Base-by-base conservation (phyloP, 2,329 filamentous ascomycete genomes). In the Colletotrichum australisinense region DNA sequence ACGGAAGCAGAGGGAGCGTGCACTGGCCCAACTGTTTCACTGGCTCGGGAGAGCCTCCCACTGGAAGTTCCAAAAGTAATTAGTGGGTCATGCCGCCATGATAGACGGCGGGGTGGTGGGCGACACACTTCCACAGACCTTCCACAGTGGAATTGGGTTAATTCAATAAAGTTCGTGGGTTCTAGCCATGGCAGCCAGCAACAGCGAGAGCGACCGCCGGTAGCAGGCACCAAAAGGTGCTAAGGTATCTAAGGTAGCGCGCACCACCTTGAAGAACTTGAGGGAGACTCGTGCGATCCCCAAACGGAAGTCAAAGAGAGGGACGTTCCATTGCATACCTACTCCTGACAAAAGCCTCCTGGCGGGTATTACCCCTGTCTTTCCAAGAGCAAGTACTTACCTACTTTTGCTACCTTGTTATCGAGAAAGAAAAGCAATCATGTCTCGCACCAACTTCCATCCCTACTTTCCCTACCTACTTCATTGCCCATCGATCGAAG, bases 1-100 rank as follows among this genome's bases (percentile, higher is more conserved):
- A 42, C 49, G 49, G 49, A 42, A 52, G 38, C 28, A 63, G 69
- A 42, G 52, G 49, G 26, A 49, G 57, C 63, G 57, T 69, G 58
- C 58, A 59, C 30, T 26, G 30, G 24, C 65, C 35, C 30, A 64
- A 53, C 32, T 53, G 69, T 69, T 72, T 72, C 69, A 72, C 66
- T 72, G 69, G 69, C 26, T 72, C 65, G 64, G 69, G 38, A 49
- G 42, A 59, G 30, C 30, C 68, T 71, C 53, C 67, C 62, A 58
- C 46, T 1, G 30, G 35, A 16, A 12, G 16, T n/a, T 19, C 38
- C 16, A 42, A 19, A 42, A 16, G 38, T 12, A 42, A 49, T 49
- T n/a, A 19, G 42, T 49, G 16, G 42, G 38, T 14, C 38, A 42
- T 42, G 14, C 38, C 38, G 38, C 42, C 42, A 49, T 49, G 42